Conservation (phyloP, 176 grass and related monocot species). For the Echinochloa phyllopogon region DNA sequence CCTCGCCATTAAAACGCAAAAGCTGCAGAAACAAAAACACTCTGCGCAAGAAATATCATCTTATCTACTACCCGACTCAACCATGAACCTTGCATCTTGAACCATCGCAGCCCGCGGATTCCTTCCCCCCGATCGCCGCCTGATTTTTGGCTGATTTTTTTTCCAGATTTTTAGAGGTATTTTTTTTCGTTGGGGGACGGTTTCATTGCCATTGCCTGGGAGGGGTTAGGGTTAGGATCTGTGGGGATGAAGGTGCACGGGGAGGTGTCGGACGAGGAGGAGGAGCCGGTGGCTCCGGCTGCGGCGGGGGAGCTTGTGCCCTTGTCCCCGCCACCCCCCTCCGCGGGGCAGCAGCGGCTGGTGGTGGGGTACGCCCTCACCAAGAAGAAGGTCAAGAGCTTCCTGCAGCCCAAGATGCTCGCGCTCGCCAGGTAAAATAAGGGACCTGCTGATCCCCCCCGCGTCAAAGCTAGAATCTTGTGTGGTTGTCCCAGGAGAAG, state of each 20-base stretch:
- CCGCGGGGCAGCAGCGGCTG: slow-evolving; percentile 44
- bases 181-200: slow-evolving; percentile 18
- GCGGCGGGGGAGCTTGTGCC: neutral
- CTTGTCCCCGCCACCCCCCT: slow-evolving; percentile 17
- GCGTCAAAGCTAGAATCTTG: slow-evolving; percentile 45
- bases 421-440: slow-evolving; percentile 74
- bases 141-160: slow-evolving; percentile 26
- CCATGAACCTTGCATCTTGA: neutral
- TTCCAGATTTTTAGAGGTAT: slow-evolving; percentile 22
- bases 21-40: neutral
- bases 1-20: slow-evolving; percentile 49
- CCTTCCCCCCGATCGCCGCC: neutral
- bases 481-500: slow-evolving; percentile 34
- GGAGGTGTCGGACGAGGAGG: slow-evolving; percentile 44
- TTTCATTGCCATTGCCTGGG: slow-evolving; percentile 28
- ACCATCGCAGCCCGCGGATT: neutral
- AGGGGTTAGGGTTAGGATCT: slow-evolving; percentile 48
- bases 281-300: neutral
- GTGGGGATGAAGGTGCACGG: slow-evolving; percentile 63
- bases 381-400: slow-evolving; percentile 96
- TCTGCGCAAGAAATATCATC: neutral
- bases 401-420: slow-evolving; percentile 84
- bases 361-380: slow-evolving; percentile 93
- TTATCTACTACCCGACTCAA: neutral
- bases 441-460: slow-evolving; percentile 4